phyloP scores from a whole-genome alignment of 768 basidiomycete genomes.

The Coprinopsis sp. region DNA sequence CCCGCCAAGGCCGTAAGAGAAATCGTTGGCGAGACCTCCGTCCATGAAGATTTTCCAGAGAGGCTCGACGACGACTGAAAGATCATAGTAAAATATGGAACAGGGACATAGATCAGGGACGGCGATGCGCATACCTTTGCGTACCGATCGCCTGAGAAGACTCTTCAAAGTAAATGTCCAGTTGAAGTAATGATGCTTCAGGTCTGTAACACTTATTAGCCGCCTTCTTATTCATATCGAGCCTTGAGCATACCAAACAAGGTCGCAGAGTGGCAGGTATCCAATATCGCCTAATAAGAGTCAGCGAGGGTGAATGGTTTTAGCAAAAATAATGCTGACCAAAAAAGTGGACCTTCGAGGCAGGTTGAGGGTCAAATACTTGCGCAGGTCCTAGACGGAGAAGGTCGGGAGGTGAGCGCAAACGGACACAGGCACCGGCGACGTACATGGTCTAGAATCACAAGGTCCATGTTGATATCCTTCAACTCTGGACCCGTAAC shows the following conservation, averaged over 20 bases:
- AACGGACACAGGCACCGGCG: background rate
- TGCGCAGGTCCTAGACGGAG: background rate
- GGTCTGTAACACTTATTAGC: background rate
- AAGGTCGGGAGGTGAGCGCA: background rate
- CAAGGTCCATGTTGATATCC: background rate
- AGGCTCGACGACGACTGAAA: background rate
- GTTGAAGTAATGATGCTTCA: background rate
- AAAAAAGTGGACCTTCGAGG: background rate
- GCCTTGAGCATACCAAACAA: background rate
- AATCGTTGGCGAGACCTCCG: background rate
- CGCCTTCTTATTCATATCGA: no score
- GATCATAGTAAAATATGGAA: background rate
- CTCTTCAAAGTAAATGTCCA: background rate
- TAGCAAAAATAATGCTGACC: background rate
- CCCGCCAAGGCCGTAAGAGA: background rate
- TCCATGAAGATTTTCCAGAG: background rate
- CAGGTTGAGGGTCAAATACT: background rate
- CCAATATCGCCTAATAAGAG: background rate
- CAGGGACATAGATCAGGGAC: background rate
- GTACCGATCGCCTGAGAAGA: background rate
- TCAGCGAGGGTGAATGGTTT: background rate
- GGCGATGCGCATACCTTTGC: background rate
- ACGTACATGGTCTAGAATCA: background rate
- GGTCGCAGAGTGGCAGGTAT: background rate
- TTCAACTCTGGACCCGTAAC: background rate